A percentile compares a stretch with the other conserved stretches of the same genome.
Conservation (phyloP, 2,329 filamentous ascomycete genomes). For the Diaporthe helianthi region DNA sequence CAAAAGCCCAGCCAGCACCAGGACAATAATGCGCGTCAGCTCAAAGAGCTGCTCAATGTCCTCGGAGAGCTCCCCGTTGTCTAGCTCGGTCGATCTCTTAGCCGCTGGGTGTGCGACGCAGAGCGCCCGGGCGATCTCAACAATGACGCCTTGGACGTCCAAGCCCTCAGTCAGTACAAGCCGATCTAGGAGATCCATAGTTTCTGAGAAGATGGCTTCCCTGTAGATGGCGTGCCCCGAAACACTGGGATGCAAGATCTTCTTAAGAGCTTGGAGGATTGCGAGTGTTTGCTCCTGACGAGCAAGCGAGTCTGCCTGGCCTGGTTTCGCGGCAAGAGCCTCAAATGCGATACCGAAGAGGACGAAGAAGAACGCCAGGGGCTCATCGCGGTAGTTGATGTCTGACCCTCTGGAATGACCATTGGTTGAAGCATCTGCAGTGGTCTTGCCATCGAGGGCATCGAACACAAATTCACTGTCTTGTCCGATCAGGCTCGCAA, state of each 20-base stretch:
- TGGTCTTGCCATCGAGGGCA: conserved; percentile 85
- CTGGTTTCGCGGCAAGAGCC: conserved; percentile 83
- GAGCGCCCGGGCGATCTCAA: conserved; percentile 89
- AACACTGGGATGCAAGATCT: conserved; percentile 92
- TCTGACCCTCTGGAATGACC: conserved; percentile 70
- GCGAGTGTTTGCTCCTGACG: conserved; percentile 79
- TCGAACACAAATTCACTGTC: conserved; percentile 98
- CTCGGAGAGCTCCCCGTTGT: conserved; percentile 85
- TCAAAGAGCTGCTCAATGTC: conserved; percentile 99
- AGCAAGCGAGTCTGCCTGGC: conserved; percentile 69
- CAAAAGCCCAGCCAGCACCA: conserved; percentile 86
- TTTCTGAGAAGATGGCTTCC: conserved; percentile 94
- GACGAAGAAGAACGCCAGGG: conserved; percentile 98
- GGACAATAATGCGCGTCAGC: conserved; percentile 91
- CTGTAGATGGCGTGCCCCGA: conserved; percentile 97
- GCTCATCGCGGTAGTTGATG: conserved; percentile 98
- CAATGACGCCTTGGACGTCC: conserved; percentile 88
- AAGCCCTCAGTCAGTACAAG: conserved; percentile 90
- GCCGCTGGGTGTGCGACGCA: conserved; percentile 93
- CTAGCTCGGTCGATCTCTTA: conserved; percentile 67
- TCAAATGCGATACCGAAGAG: conserved; percentile 97
- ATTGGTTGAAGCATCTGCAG: conserved; percentile 54
- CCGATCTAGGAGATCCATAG: conserved; percentile 93
- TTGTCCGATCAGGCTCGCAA: conserved; percentile 95
- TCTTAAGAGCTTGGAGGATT: conserved; percentile 89